These are phyloP conservation scores for Graphilbum fragrans DNA, from an alignment of 2,329 filamentous ascomycete genomes.

Conservation along the genomic window DNA sequence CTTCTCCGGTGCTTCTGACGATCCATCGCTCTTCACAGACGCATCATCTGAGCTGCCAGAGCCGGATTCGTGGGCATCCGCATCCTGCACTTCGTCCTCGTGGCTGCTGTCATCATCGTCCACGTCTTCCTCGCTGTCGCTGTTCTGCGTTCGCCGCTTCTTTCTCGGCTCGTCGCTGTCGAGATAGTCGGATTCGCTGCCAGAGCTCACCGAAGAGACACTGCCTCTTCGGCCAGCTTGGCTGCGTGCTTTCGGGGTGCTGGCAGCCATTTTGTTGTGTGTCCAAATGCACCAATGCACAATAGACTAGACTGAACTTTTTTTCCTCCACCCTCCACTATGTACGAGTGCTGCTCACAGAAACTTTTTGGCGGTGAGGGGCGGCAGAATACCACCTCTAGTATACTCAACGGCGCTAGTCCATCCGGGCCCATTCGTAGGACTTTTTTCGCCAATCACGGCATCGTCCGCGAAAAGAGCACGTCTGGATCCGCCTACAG, in stretches of 20 bases:
- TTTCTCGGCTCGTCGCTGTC: constrained; percentile 24
- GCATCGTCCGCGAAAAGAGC: too few species aligned
- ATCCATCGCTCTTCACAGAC: too few species aligned
- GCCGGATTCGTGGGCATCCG: neutral
- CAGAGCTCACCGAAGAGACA: constrained; percentile 1
- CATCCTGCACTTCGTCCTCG: neutral
- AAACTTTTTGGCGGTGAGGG: constrained; percentile 1
- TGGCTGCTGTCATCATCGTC: constrained; percentile 10
- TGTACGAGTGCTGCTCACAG: too few species aligned
- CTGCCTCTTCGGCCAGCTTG: neutral
- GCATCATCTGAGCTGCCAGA: too few species aligned
- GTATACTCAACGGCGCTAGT: too few species aligned
- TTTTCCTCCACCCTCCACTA: neutral
- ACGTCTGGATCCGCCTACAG: too few species aligned
- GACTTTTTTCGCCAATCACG: too few species aligned
- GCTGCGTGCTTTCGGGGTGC: neutral
- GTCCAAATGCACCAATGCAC: too few species aligned
- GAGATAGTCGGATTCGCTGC: constrained; percentile 34
- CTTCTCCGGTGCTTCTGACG: constrained; percentile 5
- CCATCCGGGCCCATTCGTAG: too few species aligned
- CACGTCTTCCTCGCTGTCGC: constrained; percentile 16
- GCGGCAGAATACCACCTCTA: neutral
- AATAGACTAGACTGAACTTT: too few species aligned
- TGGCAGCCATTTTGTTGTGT: neutral
- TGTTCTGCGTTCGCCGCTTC: constrained; percentile 13